These are phyloP conservation scores for Globisporangium solare DNA, from an alignment of 352 stramenopile species.

Conservation along the genomic window DNA sequence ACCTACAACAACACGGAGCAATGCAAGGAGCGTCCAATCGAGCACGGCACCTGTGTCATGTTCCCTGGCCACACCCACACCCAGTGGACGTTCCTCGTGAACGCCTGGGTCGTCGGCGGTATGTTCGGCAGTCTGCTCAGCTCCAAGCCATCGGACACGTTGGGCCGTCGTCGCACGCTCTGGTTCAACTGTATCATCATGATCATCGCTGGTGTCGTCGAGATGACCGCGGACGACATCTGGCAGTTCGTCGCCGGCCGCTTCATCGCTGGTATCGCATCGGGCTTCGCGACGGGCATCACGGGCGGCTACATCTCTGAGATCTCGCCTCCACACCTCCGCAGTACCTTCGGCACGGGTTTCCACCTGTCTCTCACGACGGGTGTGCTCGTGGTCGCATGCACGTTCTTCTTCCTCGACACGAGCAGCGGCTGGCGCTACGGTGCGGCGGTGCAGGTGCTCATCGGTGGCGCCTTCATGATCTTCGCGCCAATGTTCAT, in stretches of 20 bases:
- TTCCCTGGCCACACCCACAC: slow-evolving; percentile 31
- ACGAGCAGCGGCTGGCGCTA: slow-evolving; percentile 49
- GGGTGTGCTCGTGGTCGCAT: slow-evolving; percentile 38
- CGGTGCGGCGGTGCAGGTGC: slow-evolving; percentile 49
- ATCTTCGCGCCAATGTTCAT: slow-evolving; percentile 36
- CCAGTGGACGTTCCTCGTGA: slow-evolving; percentile 43
- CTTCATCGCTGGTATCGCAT: slow-evolving; percentile 44
- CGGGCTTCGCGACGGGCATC: slow-evolving; percentile 35
- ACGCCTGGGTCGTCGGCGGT: slow-evolving; percentile 46
- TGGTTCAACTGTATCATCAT: slow-evolving; percentile 18
- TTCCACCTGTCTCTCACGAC: slow-evolving; percentile 33
- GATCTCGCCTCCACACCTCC: slow-evolving; percentile 38
- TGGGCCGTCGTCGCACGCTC: slow-evolving; percentile 31
- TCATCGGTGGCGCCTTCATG: slow-evolving; percentile 40
- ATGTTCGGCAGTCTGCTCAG: slow-evolving; percentile 36
- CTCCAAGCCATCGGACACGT: slow-evolving; percentile 27
- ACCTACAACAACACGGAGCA: slow-evolving; percentile 43
- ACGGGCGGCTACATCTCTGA: slow-evolving; percentile 42
- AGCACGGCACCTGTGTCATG: slow-evolving; percentile 27
- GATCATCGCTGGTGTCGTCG: slow-evolving; percentile 16
- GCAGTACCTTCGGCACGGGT: slow-evolving; percentile 28
- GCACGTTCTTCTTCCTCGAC: slow-evolving; percentile 52
- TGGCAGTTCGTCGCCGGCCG: slow-evolving; percentile 20
- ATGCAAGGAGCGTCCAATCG: slow-evolving; percentile 33
- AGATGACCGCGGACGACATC: slow-evolving; percentile 17